Evolutionary conservation across 345 rosid species (phyloP).

Genomic region (Odontarrhena argentea): DNA sequence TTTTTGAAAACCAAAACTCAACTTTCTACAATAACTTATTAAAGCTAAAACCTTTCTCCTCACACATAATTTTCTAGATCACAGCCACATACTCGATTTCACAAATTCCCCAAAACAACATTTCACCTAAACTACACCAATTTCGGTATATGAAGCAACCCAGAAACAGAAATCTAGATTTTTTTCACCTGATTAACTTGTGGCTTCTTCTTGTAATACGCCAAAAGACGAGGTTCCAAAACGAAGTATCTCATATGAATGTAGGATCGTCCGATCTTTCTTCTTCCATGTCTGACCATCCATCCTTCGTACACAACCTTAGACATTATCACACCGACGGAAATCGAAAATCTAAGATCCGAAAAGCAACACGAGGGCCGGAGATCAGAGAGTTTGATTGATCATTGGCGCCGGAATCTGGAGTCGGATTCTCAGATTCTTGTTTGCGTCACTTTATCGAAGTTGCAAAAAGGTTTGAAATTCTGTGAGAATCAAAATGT

Average conservation of each 20-base stretch:
- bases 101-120: background rate
- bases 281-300: conserved; percentile 99
- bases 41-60: conserved; percentile 14
- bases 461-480: conserved; percentile 19
- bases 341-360: conserved; percentile 39
- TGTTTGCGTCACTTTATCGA: conserved; percentile 18
- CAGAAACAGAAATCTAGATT: background rate
- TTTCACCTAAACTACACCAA: background rate
- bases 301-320: conserved; percentile 96
- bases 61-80: background rate
- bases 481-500: background rate
- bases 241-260: conserved; percentile 98
- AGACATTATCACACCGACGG: conserved; percentile 47
- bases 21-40: background rate
- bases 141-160: background rate
- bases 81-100: background rate
- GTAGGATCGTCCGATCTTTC: conserved; percentile 95
- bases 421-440: conserved; percentile 23
- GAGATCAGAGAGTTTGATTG: conserved; percentile 19
- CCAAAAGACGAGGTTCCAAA: conserved; percentile 85
- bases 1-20: conserved; percentile 7
- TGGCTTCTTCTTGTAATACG: conserved; percentile 98
- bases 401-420: conserved; percentile 34
- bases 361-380: conserved; percentile 14
- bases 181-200: conserved; percentile 77